Percentiles rank a stretch among this genome's conserved stretches.
Evolutionary conservation across 1,284 basidiomycete species (phyloP).

Genomic region (Cystobasidium slooffiae): DNA sequence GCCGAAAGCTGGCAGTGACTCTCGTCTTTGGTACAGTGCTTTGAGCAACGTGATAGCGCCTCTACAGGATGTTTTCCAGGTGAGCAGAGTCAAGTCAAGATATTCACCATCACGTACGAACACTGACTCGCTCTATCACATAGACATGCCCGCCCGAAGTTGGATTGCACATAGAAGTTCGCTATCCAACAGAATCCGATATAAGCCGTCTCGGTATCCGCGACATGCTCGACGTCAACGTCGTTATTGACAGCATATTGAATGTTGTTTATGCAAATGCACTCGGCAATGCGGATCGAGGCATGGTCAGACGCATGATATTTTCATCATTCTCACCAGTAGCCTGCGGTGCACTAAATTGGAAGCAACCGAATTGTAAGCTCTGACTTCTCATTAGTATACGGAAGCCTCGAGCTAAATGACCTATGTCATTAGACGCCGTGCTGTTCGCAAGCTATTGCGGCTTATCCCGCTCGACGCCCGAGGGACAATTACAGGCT

Average conservation of each 20-base stretch:
- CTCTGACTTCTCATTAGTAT: slow-evolving; percentile 37
- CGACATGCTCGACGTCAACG: slow-evolving; percentile 71
- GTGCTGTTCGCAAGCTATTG: slow-evolving; percentile 92
- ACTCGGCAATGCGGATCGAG: neutral
- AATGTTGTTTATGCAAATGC: slow-evolving; percentile 67
- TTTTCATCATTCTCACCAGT: slow-evolving; percentile 88
- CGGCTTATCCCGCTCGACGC: slow-evolving; percentile 64
- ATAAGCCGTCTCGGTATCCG: slow-evolving; percentile 52
- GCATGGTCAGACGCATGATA: slow-evolving; percentile 62
- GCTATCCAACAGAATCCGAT: slow-evolving; percentile 65
- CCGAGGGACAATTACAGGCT: slow-evolving; percentile 54
- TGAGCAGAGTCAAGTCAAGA: neutral
- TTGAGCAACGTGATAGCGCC: slow-evolving; percentile 30
- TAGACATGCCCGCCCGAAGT: slow-evolving; percentile 73
- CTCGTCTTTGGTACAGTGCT: slow-evolving; percentile 22
- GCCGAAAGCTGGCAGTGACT: neutral
- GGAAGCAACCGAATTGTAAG: slow-evolving; percentile 99
- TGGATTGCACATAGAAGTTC: slow-evolving; percentile 79
- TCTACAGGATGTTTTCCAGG: slow-evolving; percentile 30
- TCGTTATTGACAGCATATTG: slow-evolving; percentile 78
- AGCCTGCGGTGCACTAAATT: slow-evolving; percentile 86
- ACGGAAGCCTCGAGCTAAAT: slow-evolving; percentile 1
- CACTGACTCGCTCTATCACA: neutral
- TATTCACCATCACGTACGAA: neutral
- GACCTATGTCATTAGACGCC: slow-evolving; percentile 67